Evolutionary conservation across 108 stramenopile genomes (phyloP), one percentile per base, ranked within the genome.

Genomic region (Heterococcus sp.): DNA sequence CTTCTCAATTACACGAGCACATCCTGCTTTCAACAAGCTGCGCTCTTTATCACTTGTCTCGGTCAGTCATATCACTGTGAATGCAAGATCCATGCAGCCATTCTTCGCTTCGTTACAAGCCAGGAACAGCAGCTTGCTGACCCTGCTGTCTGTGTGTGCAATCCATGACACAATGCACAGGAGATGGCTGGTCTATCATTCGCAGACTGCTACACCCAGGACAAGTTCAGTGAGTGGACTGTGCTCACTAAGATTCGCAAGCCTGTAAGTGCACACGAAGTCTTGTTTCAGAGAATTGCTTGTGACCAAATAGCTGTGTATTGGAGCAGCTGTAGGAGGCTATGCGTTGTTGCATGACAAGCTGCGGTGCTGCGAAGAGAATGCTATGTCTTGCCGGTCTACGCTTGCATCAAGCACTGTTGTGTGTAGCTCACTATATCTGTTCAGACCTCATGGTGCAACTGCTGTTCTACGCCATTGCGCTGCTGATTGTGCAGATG

Each of bases 161-260:
- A n/a, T n/a, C n/a, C n/a, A n/a, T n/a, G n/a, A n/a, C n/a, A n/a
- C n/a, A n/a, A n/a, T n/a, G n/a, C n/a, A 14, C 46, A 91, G 65
- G 95, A 99, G 89, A 97, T 99, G 96, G 84, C 88, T 40, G 71
- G 74, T 69, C 70, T 76, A 36, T 84, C 76, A 36, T 98, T 92
- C 89, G 92, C 93, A 32, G 76, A 91, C 66, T 91, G 86, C 2
- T 94, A 93, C 87, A 85, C 84, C 5, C 31, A 89, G 84, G 93
- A 99, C 85, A 94, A 95, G 94, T 97, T 99, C 83, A 76, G 92
- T 1, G 87, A 93, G 58, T 99, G 96, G 96, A 90, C 89, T 27
- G 76, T 94, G 30, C 76, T 99, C 11, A 88, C 92, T 31, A 84
- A 88, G 71, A 70, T 92, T 31, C 76, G 84, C 26, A 95, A 94